Evolutionary conservation across 2,329 filamentous ascomycete genomes (phyloP).

Genomic region (Dothideomycetes sp.): DNA sequence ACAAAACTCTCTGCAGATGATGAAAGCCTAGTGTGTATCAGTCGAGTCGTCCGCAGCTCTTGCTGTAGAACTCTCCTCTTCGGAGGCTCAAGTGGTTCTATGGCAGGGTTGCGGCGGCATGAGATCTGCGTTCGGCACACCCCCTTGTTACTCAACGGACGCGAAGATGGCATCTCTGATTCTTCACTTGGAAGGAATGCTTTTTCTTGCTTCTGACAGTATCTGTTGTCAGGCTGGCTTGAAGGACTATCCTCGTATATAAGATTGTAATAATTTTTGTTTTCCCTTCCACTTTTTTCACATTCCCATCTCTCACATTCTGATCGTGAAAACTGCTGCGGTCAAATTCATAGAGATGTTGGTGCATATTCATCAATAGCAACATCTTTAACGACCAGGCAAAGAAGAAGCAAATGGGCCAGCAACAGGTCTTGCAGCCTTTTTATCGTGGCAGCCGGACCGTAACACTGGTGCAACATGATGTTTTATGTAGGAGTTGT

Average conservation of each 20-base stretch:
- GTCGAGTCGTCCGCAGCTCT: conserved; percentile 69
- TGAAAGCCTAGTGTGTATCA: conserved; percentile 97
- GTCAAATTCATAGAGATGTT: conserved; percentile 17
- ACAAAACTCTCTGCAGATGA: conserved; percentile 61
- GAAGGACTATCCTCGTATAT: too few species aligned
- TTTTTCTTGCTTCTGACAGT: conserved; percentile 19
- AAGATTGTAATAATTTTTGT: background rate
- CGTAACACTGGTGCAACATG: conserved; percentile 25
- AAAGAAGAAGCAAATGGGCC: conserved; percentile 19
- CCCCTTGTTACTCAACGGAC: conserved; percentile 97
- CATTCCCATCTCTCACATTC: too few species aligned
- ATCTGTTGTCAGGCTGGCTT: background rate
- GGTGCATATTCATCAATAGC: conserved; percentile 16
- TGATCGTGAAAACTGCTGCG: background rate
- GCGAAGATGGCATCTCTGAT: conserved; percentile 98
- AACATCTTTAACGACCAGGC: conserved; percentile 21
- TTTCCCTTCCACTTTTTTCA: too few species aligned
- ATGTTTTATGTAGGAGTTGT: background rate
- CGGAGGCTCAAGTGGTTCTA: conserved; percentile 82
- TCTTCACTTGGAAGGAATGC: conserved; percentile 47
- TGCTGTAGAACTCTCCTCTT: conserved; percentile 74
- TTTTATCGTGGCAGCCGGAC: conserved; percentile 20
- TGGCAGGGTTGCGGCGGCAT: conserved; percentile 60
- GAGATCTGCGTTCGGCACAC: conserved; percentile 99
- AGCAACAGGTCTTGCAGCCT: conserved; percentile 26